Conservation (phyloP, 208 protist genomes). For the Leishmania guyanensis region DNA sequence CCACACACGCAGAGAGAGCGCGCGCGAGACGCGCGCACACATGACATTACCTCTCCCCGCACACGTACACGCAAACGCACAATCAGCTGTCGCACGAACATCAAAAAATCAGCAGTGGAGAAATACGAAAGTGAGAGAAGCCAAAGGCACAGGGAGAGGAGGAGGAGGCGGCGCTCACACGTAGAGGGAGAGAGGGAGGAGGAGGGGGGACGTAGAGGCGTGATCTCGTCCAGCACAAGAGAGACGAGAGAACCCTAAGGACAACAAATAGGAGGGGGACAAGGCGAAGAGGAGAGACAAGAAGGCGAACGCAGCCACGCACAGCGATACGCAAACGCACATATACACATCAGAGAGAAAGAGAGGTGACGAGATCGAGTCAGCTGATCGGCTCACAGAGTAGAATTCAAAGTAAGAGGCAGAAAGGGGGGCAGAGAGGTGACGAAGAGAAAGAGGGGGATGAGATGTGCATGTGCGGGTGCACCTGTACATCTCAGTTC, state of each 20-base stretch:
- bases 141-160: background rate
- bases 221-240: too few species aligned
- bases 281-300: background rate
- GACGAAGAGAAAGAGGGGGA: background rate
- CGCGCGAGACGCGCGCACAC: background rate
- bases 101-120: background rate
- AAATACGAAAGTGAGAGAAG: background rate
- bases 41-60: background rate
- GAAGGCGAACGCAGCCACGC: background rate
- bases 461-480: background rate
- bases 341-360: too few species aligned
- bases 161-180: background rate
- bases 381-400: too few species aligned
- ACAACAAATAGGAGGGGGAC: too few species aligned
- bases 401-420: background rate
- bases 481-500: background rate
- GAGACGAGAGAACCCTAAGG: too few species aligned
- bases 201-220: background rate
- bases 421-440: background rate
- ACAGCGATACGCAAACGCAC: background rate
- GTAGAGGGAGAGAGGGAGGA: background rate
- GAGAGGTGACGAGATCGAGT: background rate
- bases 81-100: background rate
- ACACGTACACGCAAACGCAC: background rate
- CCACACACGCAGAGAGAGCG: background rate